Conservation (phyloP, 495 filamentous ascomycete genomes). For the Aspergillus indologenus region DNA sequence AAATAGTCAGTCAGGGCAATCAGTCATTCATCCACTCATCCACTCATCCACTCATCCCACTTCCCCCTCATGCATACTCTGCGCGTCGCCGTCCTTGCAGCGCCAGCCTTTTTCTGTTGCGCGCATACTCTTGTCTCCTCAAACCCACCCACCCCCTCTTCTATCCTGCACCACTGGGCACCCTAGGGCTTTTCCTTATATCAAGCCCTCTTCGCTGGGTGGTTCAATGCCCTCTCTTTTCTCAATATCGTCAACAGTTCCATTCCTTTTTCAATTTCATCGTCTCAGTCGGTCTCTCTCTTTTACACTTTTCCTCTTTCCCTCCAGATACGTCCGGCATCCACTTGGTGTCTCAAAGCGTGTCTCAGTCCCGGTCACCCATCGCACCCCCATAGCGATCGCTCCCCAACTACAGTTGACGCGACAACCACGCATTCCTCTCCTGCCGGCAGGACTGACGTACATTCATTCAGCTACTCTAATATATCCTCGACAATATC, state of each 20-base stretch:
- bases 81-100: constrained; percentile 9
- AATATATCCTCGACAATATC: constrained; percentile 19
- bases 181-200: constrained; percentile 1
- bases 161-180: too few relatives aligned
- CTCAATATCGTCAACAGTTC: constrained; percentile 7
- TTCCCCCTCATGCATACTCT: constrained; percentile 4
- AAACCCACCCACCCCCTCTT: too few relatives aligned
- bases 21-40: background rate
- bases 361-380: constrained; percentile 33
- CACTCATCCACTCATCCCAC: too few relatives aligned
- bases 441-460: constrained; percentile 45
- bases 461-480: constrained; percentile 28
- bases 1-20: background rate
- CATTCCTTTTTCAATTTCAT: background rate
- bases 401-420: constrained; percentile 33
- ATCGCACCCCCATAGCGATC: constrained; percentile 27
- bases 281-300: constrained; percentile 11
- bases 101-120: constrained; percentile 3
- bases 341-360: constrained; percentile 22
- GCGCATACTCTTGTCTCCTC: background rate
- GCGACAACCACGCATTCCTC: constrained; percentile 40
- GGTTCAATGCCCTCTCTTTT: background rate
- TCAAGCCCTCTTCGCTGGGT: background rate
- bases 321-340: background rate
- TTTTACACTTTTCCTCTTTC: background rate